These are phyloP conservation scores for Amanita molliuscula DNA, from an alignment of 768 basidiomycete genomes.

Conservation along the genomic window DNA sequence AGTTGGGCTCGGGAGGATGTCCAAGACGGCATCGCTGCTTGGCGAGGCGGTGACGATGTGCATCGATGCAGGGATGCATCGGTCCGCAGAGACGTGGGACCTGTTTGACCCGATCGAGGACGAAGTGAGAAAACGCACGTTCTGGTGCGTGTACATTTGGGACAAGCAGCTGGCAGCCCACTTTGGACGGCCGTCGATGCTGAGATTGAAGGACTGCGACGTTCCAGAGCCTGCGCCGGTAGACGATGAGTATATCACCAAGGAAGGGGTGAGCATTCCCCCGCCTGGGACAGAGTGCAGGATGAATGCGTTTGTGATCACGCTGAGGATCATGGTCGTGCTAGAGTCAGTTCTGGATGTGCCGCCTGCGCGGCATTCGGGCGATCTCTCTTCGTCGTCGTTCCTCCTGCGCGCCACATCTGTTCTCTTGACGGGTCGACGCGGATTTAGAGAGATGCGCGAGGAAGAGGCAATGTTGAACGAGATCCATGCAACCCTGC, in stretches of 20 bases:
- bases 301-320: constrained; percentile 71
- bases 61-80: constrained; percentile 83
- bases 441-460: constrained; percentile 51
- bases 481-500: constrained; percentile 63
- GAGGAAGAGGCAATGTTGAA: constrained; percentile 79
- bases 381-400: constrained; percentile 46
- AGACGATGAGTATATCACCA: constrained; percentile 85
- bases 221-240: constrained; percentile 78
- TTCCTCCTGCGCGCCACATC: constrained; percentile 68
- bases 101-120: constrained; percentile 86
- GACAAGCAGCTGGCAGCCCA: constrained; percentile 88
- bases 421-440: constrained; percentile 47
- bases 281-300: constrained; percentile 66
- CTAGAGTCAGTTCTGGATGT: constrained; percentile 84
- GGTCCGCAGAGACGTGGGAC: constrained; percentile 77
- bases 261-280: constrained; percentile 56
- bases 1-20: constrained; percentile 81
- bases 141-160: constrained; percentile 96
- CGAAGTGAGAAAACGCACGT: constrained; percentile 87
- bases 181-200: constrained; percentile 82
- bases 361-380: constrained; percentile 51
- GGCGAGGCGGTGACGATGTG: constrained; percentile 84
- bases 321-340: constrained; percentile 74
- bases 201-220: constrained; percentile 84
- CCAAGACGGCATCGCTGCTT: constrained; percentile 76